A percentile compares a stretch with the other conserved stretches of the same genome.
Conservation (phyloP, 768 basidiomycete species). For the Boletus pseudopeckii region DNA sequence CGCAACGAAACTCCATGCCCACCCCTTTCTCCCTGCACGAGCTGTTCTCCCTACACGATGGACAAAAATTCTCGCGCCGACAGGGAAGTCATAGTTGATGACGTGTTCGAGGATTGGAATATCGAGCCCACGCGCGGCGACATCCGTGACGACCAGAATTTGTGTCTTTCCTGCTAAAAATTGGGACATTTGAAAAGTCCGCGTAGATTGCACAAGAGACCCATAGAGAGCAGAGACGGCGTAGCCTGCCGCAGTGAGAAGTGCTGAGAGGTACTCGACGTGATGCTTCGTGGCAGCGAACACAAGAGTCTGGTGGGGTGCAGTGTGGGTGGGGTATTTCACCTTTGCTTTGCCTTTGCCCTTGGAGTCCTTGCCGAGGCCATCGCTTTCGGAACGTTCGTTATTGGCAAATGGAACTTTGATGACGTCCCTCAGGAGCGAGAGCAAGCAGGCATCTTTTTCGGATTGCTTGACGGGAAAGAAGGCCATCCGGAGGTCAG, state of each 20-base stretch:
- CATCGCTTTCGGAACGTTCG: slow-evolving; percentile 17
- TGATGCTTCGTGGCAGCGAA: slow-evolving; percentile 98
- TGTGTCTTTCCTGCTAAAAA: slow-evolving; percentile 79
- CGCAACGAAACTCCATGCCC: slow-evolving; percentile 95
- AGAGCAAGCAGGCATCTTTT: slow-evolving; percentile 88
- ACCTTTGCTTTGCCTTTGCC: slow-evolving; percentile 51
- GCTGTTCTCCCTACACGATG: slow-evolving; percentile 98
- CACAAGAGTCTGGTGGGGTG: slow-evolving; percentile 88
- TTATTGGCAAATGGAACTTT: slow-evolving; percentile 61
- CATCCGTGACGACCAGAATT: slow-evolving; percentile 94
- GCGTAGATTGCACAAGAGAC: slow-evolving; percentile 87
- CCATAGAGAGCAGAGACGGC: slow-evolving; percentile 94
- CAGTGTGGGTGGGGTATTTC: slow-evolving; percentile 46
- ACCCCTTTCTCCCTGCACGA: slow-evolving; percentile 89
- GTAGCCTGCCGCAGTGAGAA: slow-evolving; percentile 81
- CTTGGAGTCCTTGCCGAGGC: slow-evolving; percentile 37
- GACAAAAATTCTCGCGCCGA: slow-evolving; percentile 88
- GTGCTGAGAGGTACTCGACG: slow-evolving; percentile 85
- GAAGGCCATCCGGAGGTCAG: slow-evolving; percentile 92
- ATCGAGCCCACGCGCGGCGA: slow-evolving; percentile 97
- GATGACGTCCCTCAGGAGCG: slow-evolving; percentile 84
- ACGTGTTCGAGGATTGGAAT: slow-evolving; percentile 96
- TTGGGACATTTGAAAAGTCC: slow-evolving; percentile 84
- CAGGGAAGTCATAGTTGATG: slow-evolving; percentile 97
- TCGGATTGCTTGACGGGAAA: slow-evolving; percentile 89